Evolutionary conservation across 2,329 filamentous ascomycete species (phyloP), one percentile per base, ranked within the genome.

Genomic region (Alternaria triticina): DNA sequence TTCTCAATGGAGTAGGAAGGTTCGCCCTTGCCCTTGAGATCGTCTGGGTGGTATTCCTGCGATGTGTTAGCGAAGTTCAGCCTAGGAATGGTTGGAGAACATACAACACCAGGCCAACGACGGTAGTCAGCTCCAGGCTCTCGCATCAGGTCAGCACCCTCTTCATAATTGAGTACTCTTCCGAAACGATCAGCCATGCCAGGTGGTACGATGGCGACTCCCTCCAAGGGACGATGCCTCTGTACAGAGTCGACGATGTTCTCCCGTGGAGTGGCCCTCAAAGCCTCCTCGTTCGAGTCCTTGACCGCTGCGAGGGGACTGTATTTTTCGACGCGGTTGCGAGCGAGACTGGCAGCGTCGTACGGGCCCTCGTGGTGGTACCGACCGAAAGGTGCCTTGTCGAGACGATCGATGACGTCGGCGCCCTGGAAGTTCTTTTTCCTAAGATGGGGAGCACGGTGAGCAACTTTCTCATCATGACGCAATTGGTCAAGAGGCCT

Each of bases 361-460:
- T 92, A 98, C 0, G 95, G 95, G 0, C 95, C 94, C 67, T 91
- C 92, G 73, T 98, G 95, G 79, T 97, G 95, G 79, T 97, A 97
- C 3, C 86, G 81, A 17, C 85, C 86, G 54, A 87, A 86, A n/a
- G 70, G 70, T n/a, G 86, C 79, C 3, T 86, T 85, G 76, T 97
- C 95, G 1, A 98, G 87, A 6, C 84, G 83, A 77, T 97, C 95
- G 73, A 98, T 96, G 9, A 86, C 84, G 78, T 98, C 94, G 2
- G 92, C 87, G 49, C 86, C 87, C 25, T 89, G 87, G 15, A 90
- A 85, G 72, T 89, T 84, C 73, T 86, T 87, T 76, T 89, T 91
- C 71, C 86, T 86, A 51, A 91, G 85, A 77, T 91, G 90, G 2
- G 87, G 87, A 25, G 88, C 82, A 54, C 89, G 88, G 74, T 92